Conservation (phyloP, 352 stramenopile genomes). For the Phytophthora pistaciae region DNA sequence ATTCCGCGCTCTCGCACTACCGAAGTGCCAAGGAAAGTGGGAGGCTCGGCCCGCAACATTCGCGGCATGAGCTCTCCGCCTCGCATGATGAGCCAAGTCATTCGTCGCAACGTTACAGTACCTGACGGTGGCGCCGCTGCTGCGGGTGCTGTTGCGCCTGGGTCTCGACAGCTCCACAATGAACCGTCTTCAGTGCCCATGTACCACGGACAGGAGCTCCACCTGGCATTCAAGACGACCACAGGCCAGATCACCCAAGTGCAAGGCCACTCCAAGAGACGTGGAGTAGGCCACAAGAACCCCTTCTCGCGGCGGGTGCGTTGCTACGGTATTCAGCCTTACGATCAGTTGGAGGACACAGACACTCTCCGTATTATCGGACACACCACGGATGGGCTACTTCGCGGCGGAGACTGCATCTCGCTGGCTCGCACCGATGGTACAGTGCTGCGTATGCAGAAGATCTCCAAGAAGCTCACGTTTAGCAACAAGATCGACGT, state of each 20-base stretch:
- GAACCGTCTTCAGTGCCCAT: constrained; percentile 40
- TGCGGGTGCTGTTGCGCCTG: neutral
- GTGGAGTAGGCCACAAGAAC: constrained; percentile 38
- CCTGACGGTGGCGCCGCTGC: constrained; percentile 13
- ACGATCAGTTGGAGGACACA: constrained; percentile 43
- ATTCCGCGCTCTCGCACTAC: constrained; percentile 45
- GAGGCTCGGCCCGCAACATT: constrained; percentile 46
- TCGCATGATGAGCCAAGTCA: constrained; percentile 49
- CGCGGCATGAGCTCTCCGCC: constrained; percentile 61
- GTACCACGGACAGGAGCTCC: constrained; percentile 65
- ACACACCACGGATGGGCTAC: constrained; percentile 60
- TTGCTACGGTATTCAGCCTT: constrained; percentile 44
- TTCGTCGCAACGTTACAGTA: constrained; percentile 42
- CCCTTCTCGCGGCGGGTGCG: constrained; percentile 65
- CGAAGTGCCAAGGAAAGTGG: constrained; percentile 27
- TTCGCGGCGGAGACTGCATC: constrained; percentile 69
- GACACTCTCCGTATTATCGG: constrained; percentile 68
- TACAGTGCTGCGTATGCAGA: constrained; percentile 66
- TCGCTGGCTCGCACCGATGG: constrained; percentile 68
- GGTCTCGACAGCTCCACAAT: constrained; percentile 2
- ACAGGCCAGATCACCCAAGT: constrained; percentile 53
- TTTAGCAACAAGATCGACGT: constrained; percentile 77
- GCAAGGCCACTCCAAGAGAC: constrained; percentile 50
- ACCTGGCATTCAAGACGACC: constrained; percentile 62
- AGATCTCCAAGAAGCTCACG: constrained; percentile 66